Evolutionary conservation across 768 basidiomycete species (phyloP).

Genomic region (Piloderma croceum): DNA sequence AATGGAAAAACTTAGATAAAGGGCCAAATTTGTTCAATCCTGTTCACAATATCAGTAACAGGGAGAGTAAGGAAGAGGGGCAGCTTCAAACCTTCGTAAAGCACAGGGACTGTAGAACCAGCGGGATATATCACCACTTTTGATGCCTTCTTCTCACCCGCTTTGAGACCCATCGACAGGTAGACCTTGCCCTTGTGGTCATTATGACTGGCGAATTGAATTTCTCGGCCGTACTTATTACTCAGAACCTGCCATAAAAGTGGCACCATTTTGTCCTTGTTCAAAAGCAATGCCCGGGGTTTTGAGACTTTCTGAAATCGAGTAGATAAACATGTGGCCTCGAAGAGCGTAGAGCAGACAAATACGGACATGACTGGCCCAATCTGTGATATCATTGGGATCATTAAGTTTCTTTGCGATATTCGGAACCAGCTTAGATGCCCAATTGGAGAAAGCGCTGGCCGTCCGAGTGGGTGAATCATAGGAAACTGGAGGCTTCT

Average conservation of each 20-base stretch:
- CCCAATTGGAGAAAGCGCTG: slow-evolving; percentile 70
- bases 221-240: slow-evolving; percentile 60
- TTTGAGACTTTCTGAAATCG: slow-evolving; percentile 20
- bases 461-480: slow-evolving; percentile 66
- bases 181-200: slow-evolving; percentile 62
- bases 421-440: slow-evolving; percentile 67
- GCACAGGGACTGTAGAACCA: slow-evolving; percentile 49
- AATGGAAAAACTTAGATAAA: slow-evolving; percentile 67
- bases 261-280: slow-evolving; percentile 71
- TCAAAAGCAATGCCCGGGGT: slow-evolving; percentile 61
- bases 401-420: slow-evolving; percentile 56
- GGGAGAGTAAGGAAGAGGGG: background rate
- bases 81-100: slow-evolving; percentile 57
- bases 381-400: slow-evolving; percentile 52
- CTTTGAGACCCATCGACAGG: slow-evolving; percentile 52
- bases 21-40: slow-evolving; percentile 72
- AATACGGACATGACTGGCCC: slow-evolving; percentile 60
- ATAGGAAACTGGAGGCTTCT: slow-evolving; percentile 57
- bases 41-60: slow-evolving; percentile 19
- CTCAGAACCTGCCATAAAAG: slow-evolving; percentile 76
- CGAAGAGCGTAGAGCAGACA: background rate
- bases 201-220: slow-evolving; percentile 58
- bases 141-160: slow-evolving; percentile 45
- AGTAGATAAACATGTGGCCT: background rate
- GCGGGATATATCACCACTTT: slow-evolving; percentile 70